Base-by-base conservation (phyloP, 202 grass and related monocot genomes). In the Zoysia matrella region DNA sequence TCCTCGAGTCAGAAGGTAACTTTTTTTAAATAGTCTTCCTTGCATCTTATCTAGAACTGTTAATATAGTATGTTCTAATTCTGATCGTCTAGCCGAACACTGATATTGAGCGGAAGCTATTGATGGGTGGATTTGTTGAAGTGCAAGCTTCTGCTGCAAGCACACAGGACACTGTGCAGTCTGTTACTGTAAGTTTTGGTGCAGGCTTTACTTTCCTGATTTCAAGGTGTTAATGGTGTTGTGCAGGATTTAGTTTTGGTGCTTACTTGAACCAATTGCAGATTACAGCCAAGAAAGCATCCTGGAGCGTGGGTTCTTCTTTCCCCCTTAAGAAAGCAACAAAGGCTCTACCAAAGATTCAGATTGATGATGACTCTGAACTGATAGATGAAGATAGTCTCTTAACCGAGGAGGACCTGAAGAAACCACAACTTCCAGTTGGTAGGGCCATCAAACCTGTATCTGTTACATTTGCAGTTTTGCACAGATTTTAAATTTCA, bases 251-350 rank as follows among this genome's bases (percentile, higher is more conserved):
- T 7, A 14, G 18, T 52, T 67, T 71, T 51, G 2, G 22, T 69
- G 2, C 45, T 49, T 43, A 87, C 72, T 79, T 52, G 11, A 15
- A 71, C n/a, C 15, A 7, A 47, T 16, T 82, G 45, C 39, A 99
- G 97, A 77, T 99, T 84, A 92, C 92, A 69, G 97, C 91, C 58
- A 99, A 96, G 81, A 99, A 96, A 78, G 93, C 91, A 5, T 87
- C 87, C 47, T 99, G 97, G 97, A 90, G 75, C 2, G 43, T 91
- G 73, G 97, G 97, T 12, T 96, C 97, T 49, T 99, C 97, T 45
- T 96, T 99, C 52, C 83, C 81, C 67, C 85, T 99, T 43, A 99
- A 94, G 85, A 99, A 93, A 30, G 22, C 22, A 30, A 30, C 22
- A 30, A 30, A 30, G 22, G 22, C 22, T 30, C 22, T 30, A 30